Conservation (phyloP, 306 rosid genomes). For the Rosa multiflora region DNA sequence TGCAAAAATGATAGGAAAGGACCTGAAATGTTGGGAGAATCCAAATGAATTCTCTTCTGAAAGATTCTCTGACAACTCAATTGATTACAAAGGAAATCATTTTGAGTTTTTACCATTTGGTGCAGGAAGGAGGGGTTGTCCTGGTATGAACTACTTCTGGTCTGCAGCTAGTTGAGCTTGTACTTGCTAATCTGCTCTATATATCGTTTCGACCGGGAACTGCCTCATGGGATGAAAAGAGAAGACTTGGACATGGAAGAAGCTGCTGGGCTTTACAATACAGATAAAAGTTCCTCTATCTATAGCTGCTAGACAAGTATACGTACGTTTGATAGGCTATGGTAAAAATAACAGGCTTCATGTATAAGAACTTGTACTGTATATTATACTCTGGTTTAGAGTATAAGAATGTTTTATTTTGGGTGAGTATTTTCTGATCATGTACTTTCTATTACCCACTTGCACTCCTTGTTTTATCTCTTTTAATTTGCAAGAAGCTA, state of each 20-base stretch:
- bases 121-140: constrained; percentile 28
- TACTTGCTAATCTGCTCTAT: constrained; percentile 28
- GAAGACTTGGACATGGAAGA: constrained; percentile 23
- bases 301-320: constrained; percentile 7
- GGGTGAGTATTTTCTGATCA: too few species aligned
- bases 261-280: background rate
- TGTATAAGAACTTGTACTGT: too few species aligned
- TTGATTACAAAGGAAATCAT: constrained; percentile 21
- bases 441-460: too few species aligned
- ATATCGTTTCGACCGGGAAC: constrained; percentile 30
- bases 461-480: too few species aligned
- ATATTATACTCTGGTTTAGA: too few species aligned
- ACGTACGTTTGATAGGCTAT: too few species aligned
- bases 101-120: constrained; percentile 24
- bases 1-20: constrained; percentile 6
- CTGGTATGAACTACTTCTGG: background rate
- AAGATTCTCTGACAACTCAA: constrained; percentile 17
- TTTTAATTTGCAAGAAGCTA: too few species aligned
- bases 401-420: too few species aligned
- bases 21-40: constrained; percentile 15
- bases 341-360: too few species aligned
- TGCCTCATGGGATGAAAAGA: constrained; percentile 14
- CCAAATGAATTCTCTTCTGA: constrained; percentile 21
- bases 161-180: constrained; percentile 6
- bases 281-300: constrained; percentile 26